These are phyloP conservation scores for Chytriomyces sp. DNA, from an alignment of 192 early-diverging fungal species.

Conservation along the genomic window DNA sequence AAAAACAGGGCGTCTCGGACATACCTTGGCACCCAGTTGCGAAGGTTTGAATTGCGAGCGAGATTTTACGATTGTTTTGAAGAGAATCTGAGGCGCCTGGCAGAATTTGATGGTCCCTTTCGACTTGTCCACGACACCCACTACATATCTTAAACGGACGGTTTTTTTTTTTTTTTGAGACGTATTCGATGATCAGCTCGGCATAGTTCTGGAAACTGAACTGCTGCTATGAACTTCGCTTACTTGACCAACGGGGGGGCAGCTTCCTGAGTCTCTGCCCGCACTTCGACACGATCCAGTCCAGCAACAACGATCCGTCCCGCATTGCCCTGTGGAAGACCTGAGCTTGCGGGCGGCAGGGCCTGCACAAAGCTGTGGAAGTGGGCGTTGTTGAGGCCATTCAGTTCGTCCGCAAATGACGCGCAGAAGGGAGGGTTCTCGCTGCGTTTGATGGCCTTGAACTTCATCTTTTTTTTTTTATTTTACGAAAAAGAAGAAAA, in stretches of 20 bases:
- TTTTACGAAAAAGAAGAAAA: conserved; percentile 13
- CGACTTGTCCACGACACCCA: conserved; percentile 79
- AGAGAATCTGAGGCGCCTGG: conserved; percentile 66
- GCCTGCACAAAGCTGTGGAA: conserved; percentile 15
- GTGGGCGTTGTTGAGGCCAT: conserved; percentile 1
- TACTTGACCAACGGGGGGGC: conserved; percentile 11
- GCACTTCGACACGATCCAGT: conserved; percentile 29
- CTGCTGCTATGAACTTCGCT: not conserved
- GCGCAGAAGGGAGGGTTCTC: conserved; percentile 29
- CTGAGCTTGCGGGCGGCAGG: not conserved
- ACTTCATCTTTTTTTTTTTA: conserved; percentile 10
- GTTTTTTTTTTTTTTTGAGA: too few relatives aligned
- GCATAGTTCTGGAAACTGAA: too few relatives aligned
- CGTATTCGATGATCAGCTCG: too few relatives aligned
- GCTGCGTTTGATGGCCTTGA: not conserved
- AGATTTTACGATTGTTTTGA: conserved; percentile 75
- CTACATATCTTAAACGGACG: conserved; percentile 64
- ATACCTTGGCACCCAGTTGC: conserved; percentile 53
- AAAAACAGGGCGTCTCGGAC: not conserved
- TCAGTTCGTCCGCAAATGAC: conserved; percentile 17
- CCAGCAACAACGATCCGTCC: conserved; percentile 18
- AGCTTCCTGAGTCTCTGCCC: conserved; percentile 16
- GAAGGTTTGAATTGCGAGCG: conserved; percentile 56
- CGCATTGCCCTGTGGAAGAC: not conserved
- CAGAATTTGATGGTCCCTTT: conserved; percentile 73